These are phyloP conservation scores for Diaporthe caulivora DNA, from an alignment of 2,329 filamentous ascomycete species.

Conservation along the genomic window DNA sequence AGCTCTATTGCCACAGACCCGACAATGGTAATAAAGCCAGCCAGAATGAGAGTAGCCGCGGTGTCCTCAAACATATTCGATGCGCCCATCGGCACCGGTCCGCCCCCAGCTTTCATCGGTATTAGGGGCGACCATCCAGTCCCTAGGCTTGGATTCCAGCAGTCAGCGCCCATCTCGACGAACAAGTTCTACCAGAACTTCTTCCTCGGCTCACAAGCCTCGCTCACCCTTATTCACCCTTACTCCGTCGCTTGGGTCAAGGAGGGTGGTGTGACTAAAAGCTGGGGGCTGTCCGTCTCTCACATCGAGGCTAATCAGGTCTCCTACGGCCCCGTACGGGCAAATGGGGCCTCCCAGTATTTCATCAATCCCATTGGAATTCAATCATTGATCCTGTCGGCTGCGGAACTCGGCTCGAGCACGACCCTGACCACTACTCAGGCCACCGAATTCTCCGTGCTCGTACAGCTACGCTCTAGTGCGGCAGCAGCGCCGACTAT, in stretches of 20 bases:
- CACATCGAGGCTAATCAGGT: conserved; percentile 78
- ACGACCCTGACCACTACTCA: conserved; percentile 69
- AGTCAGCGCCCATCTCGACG: conserved; percentile 69
- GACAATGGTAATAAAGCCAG: conserved; percentile 42
- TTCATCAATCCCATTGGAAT: conserved; percentile 87
- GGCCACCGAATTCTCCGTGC: conserved; percentile 69
- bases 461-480: conserved; percentile 74
- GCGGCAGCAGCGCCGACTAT: conserved; percentile 69
- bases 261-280: conserved; percentile 71
- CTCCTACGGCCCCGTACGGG: conserved; percentile 72
- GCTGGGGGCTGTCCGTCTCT: conserved; percentile 83
- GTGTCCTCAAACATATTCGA: conserved; percentile 65
- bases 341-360: conserved; percentile 73
- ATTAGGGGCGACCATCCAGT: conserved; percentile 70
- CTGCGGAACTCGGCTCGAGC: conserved; percentile 74
- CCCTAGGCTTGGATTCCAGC: conserved; percentile 62
- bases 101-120: conserved; percentile 62
- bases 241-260: conserved; percentile 78
- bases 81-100: conserved; percentile 63
- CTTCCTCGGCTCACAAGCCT: conserved; percentile 79
- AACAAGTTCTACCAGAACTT: conserved; percentile 89
- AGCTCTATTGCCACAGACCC: conserved; percentile 19
- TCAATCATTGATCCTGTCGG: conserved; percentile 84
- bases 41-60: conserved; percentile 41
- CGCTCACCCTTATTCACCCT: conserved; percentile 80